Evolutionary conservation across 768 basidiomycete species (phyloP), one percentile per base, ranked within the genome.

Genomic region (Hericium coralloides): DNA sequence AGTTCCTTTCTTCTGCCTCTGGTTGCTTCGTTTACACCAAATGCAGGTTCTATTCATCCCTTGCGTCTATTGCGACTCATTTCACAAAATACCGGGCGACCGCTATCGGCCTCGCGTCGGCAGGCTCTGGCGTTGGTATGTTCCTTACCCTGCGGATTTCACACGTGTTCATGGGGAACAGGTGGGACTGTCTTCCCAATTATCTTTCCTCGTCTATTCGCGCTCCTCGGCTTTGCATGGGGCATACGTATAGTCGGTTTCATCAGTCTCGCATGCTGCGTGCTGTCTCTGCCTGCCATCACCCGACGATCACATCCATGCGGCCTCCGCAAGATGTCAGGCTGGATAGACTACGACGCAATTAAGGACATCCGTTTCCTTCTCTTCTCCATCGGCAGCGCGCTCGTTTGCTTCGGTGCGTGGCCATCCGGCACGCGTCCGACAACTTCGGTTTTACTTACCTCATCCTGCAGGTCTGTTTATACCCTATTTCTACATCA

Each of bases 21-120:
- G 77, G 8, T 71, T 75, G 4, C 79, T 60, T 82, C 81, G 66
- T 64, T 65, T 31, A 66, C 65, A 49, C 67, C 70, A 14, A 69
- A 77, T 23, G 65, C 75, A 3, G 59, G 76, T 4, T 76, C 77
- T 6, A 75, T 78, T 62, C 76, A 79, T 9, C 63, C 81, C 45
- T 71, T 71, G 49, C 49, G 25, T 23, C 49, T 14, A 9, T 50
- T 25, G 10, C 49, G 12, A 50, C 49, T 10, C 49, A 50, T 25
- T 50, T 50, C 20, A 18, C 15, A 23, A 23, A 36, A 17, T 22
- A 25, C n/a, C 49, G 49, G 20, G 22, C 49, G 22, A 50, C 49
- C 49, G 49, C 49, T 2, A 50, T 50, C 5, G 49, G 49, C 4
- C 22, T 50, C 7, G 49, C 22, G 66, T 73, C 1, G 70, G 71